These are phyloP conservation scores for Citrullus colocynthis DNA, from an alignment of 306 rosid genomes.

Conservation along the genomic window DNA sequence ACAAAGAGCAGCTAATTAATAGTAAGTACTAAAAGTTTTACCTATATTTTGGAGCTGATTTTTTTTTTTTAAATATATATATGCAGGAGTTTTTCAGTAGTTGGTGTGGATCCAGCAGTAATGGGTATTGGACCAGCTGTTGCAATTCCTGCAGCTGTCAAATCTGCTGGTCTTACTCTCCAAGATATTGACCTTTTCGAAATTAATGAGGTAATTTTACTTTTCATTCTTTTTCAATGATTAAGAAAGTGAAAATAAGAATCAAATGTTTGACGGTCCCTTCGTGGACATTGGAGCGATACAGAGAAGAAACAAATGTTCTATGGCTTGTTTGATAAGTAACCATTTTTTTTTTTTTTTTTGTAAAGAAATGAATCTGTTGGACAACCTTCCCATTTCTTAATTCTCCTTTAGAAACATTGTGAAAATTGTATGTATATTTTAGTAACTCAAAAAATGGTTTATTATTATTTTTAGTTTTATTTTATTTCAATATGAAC, in stretches of 20 bases:
- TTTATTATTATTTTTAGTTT: background rate
- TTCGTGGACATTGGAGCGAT: no score
- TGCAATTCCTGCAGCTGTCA: constrained; percentile 88
- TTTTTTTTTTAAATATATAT: background rate
- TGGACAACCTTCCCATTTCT: background rate
- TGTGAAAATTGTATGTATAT: background rate
- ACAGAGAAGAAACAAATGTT: background rate
- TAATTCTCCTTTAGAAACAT: background rate
- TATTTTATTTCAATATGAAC: background rate
- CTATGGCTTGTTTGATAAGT: background rate
- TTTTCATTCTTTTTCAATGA: background rate
- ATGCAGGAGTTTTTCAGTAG: constrained; percentile 73
- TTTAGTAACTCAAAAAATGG: background rate
- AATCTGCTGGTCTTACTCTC: constrained; percentile 79
- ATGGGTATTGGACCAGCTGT: constrained; percentile 93
- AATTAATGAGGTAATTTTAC: constrained; percentile 59
- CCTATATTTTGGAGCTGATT: background rate
- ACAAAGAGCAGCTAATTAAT: no score
- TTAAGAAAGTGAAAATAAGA: background rate
- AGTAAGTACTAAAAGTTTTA: no score
- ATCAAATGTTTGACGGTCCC: background rate
- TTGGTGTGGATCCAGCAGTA: constrained; percentile 90
- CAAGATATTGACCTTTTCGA: constrained; percentile 54
- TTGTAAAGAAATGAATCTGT: background rate
- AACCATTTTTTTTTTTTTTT: background rate